Evolutionary conservation across 148 eudicot species (phyloP), one percentile per base, ranked within the genome.

Genomic region (Agrostemma githago): DNA sequence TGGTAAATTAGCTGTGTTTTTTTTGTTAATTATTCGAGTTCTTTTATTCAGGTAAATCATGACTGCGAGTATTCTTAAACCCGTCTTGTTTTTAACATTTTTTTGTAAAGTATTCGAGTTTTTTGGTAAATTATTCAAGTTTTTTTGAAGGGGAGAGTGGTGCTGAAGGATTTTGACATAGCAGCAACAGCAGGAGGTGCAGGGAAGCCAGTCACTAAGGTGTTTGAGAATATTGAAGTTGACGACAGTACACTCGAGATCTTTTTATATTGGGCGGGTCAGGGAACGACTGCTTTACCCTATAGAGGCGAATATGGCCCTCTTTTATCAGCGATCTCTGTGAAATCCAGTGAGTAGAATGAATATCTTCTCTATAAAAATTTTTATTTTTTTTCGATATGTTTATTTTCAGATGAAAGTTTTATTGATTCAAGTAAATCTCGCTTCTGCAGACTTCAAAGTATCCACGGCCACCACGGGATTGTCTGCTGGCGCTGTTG

Each of bases 241-340:
- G 82, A 74, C 62, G 91, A 87, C 46, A 87, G 84, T 76, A 88
- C 97, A 48, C 70, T 92, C 60, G 96, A 85, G 78, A 88, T 92
- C 70, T 83, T 81, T 79, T 80, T 90, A 72, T 90, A 88, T 82
- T 92, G 97, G 97, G 66, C 84, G 14, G 97, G 97, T 54, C 84
- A 88, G 82, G 97, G 97, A 57, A 92, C 96, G 11, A 92, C 79
- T 3, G 83, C 86, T 56, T 69, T 90, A 83, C 97, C 96, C 38
- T 61, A 41, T 8, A 77, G 88, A 82, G 88, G 89, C 43, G 88
- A 82, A 70, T 88, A 92, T 71, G 97, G 97, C 26, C 97, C 97
- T 72, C 89, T 90, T 71, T 82, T 92, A 84, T 92, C 97, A 64
- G 97, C 89, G 62, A 92, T 92, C 68, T 34, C 90, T 7, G 86